Percentiles rank a stretch among this genome's conserved stretches.
Evolutionary conservation across 805 yeast species (phyloP).

Genomic region (Kluyveromyces nonfermentans): DNA sequence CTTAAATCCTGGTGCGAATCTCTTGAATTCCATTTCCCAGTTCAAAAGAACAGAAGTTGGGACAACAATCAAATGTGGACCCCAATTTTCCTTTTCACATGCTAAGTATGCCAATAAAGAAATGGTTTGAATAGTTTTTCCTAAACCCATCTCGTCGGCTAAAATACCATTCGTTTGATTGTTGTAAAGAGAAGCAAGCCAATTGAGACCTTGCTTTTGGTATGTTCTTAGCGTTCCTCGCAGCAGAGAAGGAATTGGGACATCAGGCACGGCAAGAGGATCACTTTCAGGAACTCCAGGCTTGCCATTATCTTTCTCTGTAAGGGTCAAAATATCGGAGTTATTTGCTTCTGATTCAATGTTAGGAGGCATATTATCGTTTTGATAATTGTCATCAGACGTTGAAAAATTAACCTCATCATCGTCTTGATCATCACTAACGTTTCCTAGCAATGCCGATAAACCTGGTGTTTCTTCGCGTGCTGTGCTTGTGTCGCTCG

Average conservation of each 20-base stretch:
- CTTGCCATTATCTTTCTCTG: conserved; percentile 6
- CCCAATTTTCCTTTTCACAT: conserved; percentile 92
- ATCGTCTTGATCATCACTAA: conserved; percentile 3
- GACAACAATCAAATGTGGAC: conserved; percentile 93
- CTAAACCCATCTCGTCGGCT: conserved; percentile 99
- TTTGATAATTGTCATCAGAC: conserved; percentile 9
- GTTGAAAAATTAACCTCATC: conserved; percentile 7
- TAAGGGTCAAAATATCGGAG: conserved; percentile 20
- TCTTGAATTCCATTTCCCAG: conserved; percentile 99
- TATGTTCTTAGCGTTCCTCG: conserved; percentile 81
- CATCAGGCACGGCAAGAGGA: conserved; percentile 47
- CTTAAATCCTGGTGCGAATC: conserved; percentile 97
- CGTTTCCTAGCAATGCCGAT: conserved; percentile 1
- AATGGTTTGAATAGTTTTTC: conserved; percentile 94
- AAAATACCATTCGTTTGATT: conserved; percentile 91
- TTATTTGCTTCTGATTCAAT: conserved; percentile 7
- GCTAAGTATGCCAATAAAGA: conserved; percentile 80
- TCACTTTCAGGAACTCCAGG: conserved; percentile 11
- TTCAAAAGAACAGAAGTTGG: conserved; percentile 96
- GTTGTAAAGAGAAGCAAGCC: conserved; percentile 91
- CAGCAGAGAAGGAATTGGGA: conserved; percentile 65
- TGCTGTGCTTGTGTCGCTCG: neutral
- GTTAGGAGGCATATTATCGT: neutral
- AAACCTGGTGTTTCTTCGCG: conserved; percentile 3
- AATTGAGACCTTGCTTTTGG: conserved; percentile 92